phyloP scores from a whole-genome alignment of 2,329 filamentous ascomycete species.

The Trichothecium roseum region DNA sequence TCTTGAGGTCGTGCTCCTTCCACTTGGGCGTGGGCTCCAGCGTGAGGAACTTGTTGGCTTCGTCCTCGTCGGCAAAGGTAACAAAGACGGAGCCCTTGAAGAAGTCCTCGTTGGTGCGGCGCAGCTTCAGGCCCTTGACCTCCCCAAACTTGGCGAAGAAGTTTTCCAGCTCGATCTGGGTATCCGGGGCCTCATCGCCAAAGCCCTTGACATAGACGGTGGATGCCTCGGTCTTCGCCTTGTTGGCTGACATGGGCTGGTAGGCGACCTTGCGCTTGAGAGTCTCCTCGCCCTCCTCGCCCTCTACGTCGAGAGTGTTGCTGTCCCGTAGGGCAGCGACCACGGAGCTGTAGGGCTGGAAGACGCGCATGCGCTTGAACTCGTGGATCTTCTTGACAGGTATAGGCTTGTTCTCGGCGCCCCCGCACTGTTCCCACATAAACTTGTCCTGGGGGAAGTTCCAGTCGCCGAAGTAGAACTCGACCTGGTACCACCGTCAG shows the following conservation, averaged over 20 bases:
- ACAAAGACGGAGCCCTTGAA: slow-evolving; percentile 98
- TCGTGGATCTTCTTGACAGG: slow-evolving; percentile 65
- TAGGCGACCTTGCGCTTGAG: slow-evolving; percentile 69
- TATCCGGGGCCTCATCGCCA: slow-evolving; percentile 68
- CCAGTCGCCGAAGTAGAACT: slow-evolving; percentile 91
- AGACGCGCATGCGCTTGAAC: slow-evolving; percentile 95
- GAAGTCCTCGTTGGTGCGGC: slow-evolving; percentile 57
- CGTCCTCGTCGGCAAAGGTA: slow-evolving; percentile 74
- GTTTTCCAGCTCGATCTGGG: slow-evolving; percentile 87
- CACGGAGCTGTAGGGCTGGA: slow-evolving; percentile 77
- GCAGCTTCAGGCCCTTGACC: slow-evolving; percentile 75
- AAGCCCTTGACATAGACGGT: slow-evolving; percentile 94
- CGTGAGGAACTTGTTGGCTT: slow-evolving; percentile 68
- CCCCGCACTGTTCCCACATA: slow-evolving; percentile 68
- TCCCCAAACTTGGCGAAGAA: slow-evolving; percentile 79
- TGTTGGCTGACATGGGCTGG: slow-evolving; percentile 45
- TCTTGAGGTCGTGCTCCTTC: slow-evolving; percentile 67
- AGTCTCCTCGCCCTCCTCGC: slow-evolving; percentile 60
- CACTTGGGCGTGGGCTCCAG: slow-evolving; percentile 75
- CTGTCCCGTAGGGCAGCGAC: slow-evolving; percentile 76
- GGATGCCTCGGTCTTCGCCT: slow-evolving; percentile 57
- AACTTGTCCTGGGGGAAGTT: slow-evolving; percentile 86
- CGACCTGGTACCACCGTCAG: slow-evolving; percentile 49
- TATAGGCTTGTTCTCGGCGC: slow-evolving; percentile 72
- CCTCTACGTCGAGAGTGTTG: slow-evolving; percentile 59